Evolutionary conservation across 106 monocot species (phyloP).

Genomic region (Platanthera zijinensis): DNA sequence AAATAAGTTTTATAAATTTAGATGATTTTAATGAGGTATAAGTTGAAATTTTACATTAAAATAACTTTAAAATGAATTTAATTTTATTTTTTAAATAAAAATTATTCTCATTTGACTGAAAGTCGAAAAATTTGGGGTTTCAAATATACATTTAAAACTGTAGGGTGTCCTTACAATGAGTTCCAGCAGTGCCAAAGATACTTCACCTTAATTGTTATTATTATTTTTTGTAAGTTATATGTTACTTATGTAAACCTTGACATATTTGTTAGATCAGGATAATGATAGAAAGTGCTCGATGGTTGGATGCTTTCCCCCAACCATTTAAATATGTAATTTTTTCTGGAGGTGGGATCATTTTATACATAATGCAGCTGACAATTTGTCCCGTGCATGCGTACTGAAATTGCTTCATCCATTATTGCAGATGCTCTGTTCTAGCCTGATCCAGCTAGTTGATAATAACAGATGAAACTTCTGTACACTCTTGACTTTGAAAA

Average conservation of each 20-base stretch:
- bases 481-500: background rate
- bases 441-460: background rate
- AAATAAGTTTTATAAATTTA: too few species aligned
- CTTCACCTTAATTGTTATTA: too few species aligned
- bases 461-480: background rate
- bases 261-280: background rate
- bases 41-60: too few species aligned
- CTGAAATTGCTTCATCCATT: background rate
- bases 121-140: too few species aligned
- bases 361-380: background rate
- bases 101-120: too few species aligned
- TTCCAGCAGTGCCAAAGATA: too few species aligned
- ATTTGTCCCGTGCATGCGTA: background rate
- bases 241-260: background rate
- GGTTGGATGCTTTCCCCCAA: background rate
- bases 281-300: background rate
- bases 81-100: too few species aligned
- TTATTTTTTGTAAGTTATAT: background rate
- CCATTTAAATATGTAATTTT: background rate
- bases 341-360: too few species aligned
- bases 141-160: too few species aligned
- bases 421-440: background rate
- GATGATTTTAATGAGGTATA: too few species aligned
- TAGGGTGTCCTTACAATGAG: too few species aligned
- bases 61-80: too few species aligned